Evolutionary conservation across 176 grass and related monocot species (phyloP), one percentile per base, ranked within the genome.

Genomic region (Ananas comosus): DNA sequence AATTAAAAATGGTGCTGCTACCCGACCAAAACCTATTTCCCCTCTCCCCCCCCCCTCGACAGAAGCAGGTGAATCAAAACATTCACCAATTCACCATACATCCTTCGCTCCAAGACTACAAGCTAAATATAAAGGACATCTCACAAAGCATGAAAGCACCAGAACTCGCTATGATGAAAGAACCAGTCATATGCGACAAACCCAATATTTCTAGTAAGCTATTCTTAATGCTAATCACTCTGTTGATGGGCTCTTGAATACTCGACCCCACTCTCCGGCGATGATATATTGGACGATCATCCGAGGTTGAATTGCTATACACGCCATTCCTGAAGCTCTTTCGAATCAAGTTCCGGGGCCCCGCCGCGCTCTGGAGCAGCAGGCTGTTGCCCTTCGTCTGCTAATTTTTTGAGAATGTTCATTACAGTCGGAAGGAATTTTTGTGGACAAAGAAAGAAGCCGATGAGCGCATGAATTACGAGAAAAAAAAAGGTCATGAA

Each of bases 361-460:
- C 72, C 71, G 51, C 68, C 84, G 64, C 79, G 77, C 78, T 76
- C 75, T 48, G 86, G 82, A 64, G 72, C 77, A 57, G 76, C 69
- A 11, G 93, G 83, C 25, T 11, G 51, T 81, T 89, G 81, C 10
- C 95, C 95, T 69, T 72, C 90, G 0, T 99, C 95, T 13, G 95
- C 95, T 80, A 99, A 74, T 75, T 79, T 93, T 82, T 94, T 93
- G 50, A 99, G 50, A 21, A 99, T 91, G 76, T 88, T 94, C 95
- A 99, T 99, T 74, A 99, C 28, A 19, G 87, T 93, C 12, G 95
- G 95, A 72, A 99, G 85, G 73, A 99, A 99, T 81, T 88, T n/a
- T 99, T 42, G 95, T 91, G 0, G 87, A 99, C 70, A 99, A 75
- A 47, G 95, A 94, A 71, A 99, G 84, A 50, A 99, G 22, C 47